Conservation (phyloP, 371 early-diverging fungal genomes). For the Rhizopus delemar region DNA sequence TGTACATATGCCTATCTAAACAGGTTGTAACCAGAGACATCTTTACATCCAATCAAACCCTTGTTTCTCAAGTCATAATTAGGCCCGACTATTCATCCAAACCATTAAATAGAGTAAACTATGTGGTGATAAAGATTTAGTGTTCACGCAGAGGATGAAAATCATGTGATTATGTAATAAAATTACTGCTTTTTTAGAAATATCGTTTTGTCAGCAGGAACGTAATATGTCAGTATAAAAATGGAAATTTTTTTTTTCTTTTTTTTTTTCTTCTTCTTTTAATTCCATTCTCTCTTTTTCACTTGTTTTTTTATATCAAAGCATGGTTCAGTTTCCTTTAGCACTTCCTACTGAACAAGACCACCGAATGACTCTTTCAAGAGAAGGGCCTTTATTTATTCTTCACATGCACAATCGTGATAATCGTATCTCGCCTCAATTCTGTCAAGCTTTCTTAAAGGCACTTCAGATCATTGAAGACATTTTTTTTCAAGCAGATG, state of each 20-base stretch:
- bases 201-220: not conserved
- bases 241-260: not conserved
- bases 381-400: constrained; percentile 61
- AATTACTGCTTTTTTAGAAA: too few species aligned
- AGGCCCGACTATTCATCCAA: too few species aligned
- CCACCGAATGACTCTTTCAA: constrained; percentile 48
- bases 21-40: too few species aligned
- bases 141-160: too few species aligned
- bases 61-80: too few species aligned
- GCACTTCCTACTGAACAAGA: constrained; percentile 41
- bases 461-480: constrained; percentile 67
- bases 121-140: too few species aligned
- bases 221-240: not conserved
- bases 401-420: constrained; percentile 63
- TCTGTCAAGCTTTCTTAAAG: constrained; percentile 55
- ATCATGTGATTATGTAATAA: too few species aligned
- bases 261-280: not conserved
- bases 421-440: constrained; percentile 69
- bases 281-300: not conserved
- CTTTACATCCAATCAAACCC: too few species aligned
- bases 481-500: constrained; percentile 37
- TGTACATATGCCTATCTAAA: too few species aligned
- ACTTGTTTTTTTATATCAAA: not conserved
- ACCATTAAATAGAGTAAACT: too few species aligned
- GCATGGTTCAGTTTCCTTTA: constrained; percentile 33